Conservation (phyloP, 2,329 filamentous ascomycete species). For the Aspergillus brunneoviolaceus region DNA sequence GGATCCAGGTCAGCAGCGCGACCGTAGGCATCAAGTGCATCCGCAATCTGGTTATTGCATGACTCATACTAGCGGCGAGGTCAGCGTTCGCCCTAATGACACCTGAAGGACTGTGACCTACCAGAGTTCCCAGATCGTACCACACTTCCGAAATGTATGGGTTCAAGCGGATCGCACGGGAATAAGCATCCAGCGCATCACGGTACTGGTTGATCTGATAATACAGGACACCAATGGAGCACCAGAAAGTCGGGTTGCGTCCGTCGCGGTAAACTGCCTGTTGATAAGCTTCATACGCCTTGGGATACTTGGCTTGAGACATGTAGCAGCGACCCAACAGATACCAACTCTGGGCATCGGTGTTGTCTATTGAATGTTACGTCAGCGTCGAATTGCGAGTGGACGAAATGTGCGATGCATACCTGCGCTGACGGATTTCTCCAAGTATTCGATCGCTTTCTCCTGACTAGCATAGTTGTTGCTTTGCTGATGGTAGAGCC, state of each 20-base stretch:
- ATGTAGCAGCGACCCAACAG: conserved; percentile 96
- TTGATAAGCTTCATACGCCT: conserved; percentile 97
- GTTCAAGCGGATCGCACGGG: conserved; percentile 90
- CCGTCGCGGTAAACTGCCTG: conserved; percentile 98
- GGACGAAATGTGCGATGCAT: conserved; percentile 38
- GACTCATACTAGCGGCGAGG: conserved; percentile 73
- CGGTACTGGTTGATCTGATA: conserved; percentile 99
- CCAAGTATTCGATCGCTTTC: conserved; percentile 92
- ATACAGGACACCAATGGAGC: conserved; percentile 96
- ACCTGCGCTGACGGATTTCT: conserved; percentile 94
- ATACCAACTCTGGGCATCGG: conserved; percentile 98
- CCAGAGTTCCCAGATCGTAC: conserved; percentile 95
- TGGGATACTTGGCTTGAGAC: conserved; percentile 98
- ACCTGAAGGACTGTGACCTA: conserved; percentile 52
- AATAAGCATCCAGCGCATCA: conserved; percentile 96
- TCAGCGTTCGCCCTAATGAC: conserved; percentile 1
- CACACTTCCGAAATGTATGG: conserved; percentile 98
- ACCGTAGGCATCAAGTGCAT: conserved; percentile 93
- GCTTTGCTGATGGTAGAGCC: conserved; percentile 96
- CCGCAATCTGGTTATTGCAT: conserved; percentile 97
- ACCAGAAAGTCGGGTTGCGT: conserved; percentile 98
- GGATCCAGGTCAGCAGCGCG: conserved; percentile 93
- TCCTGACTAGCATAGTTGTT: conserved; percentile 89
- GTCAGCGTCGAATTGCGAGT: conserved; percentile 1
- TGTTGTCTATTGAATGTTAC: conserved; percentile 65